Evolutionary conservation across 2,329 filamentous ascomycete genomes (phyloP), one percentile per base, ranked within the genome.

Genomic region (Talaromyces sp.): DNA sequence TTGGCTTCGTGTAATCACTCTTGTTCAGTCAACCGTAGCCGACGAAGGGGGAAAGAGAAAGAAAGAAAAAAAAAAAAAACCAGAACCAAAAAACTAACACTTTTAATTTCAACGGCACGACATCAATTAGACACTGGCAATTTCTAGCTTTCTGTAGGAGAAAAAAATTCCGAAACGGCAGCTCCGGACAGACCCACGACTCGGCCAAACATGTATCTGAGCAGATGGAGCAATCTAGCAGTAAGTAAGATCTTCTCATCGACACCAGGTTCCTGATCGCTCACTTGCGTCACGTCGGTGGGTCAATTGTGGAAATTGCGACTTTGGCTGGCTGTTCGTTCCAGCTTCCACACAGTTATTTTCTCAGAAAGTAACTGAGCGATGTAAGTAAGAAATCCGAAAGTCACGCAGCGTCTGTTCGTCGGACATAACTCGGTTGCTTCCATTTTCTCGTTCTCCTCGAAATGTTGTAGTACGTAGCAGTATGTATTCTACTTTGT

Each of bases 271-370:
- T 16, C 13, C 33, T 37, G 45, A 43, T 52, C 37, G 22, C 57
- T 65, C 33, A 22, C 37, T 65, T 61, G 63, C 63, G 63, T 65
- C 63, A 62, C 63, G 50, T 27, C 33, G 41, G 63, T 65, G 63
- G 63, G 63, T 43, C 63, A 39, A 14, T n/a, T 19, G 58, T 62
- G 50, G 61, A 39, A 56, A 63, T 63, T 63, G 37, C 37, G 45
- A 56, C 48, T 45, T 63, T 48, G 39, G 48, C 43, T 48, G 52
- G 52, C 52, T 56, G 50, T 6, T n/a, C 27, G 50, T 6, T n/a
- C 27, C 9, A 27, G n/a, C 10, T 13, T 10, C 35, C 7, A 13
- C 43, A 11, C 19, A 31, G 27, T 31, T 6, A 31, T 7, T 31
- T 47, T 47, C 45, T 16, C 27, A n/a, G 48, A 52, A n/a, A 52